Evolutionary conservation across 495 filamentous ascomycete species (phyloP), one percentile per base, ranked within the genome.

Genomic region (Margaritispora aquatica): DNA sequence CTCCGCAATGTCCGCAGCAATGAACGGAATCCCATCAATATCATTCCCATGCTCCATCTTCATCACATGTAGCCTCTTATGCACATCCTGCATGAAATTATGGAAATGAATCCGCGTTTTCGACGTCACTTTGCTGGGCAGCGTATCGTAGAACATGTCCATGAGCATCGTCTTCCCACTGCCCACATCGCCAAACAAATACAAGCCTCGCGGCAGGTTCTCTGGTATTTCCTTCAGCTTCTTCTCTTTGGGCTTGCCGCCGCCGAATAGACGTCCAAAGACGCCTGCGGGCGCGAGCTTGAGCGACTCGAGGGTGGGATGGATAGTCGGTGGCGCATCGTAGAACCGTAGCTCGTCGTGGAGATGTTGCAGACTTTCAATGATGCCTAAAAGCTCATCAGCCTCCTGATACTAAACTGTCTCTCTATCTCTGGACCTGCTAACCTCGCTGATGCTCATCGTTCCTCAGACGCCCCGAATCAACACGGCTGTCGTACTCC

Each of bases 101-200:
- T 97, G 91, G 74, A 98, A 98, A 76, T 98, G 94, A 63, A 97
- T 96, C 17, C 94, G 81, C n/a, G 88, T 95, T 77, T 96, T 97
- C 41, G 84, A 81, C 57, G 74, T 80, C 61, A 98, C 90, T 65
- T 88, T 85, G 15, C 75, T 66, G 3, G 94, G 94, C 53, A 99
- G 74, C 1, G 93, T 96, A 55, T 97, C 91, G 74, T 91, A 97
- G 73, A 99, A 97, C 66, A 99, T 77, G 68, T 99, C 95, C 94
- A 99, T 97, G 62, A 99, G 76, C 95, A 99, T 99, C 1, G 95
- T 97, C 79, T 99, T 99, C 47, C 95, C 95, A 67, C 90, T 93
- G 22, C 95, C 95, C 10, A 99, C 95, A 71, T 97, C 94, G 20
- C 95, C 95, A 68, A 89, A 97, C 75, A 99, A 87, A 67, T 97